Conservation (phyloP, 2,329 filamentous ascomycete species). For the Chrysosporium queenslandicum region DNA sequence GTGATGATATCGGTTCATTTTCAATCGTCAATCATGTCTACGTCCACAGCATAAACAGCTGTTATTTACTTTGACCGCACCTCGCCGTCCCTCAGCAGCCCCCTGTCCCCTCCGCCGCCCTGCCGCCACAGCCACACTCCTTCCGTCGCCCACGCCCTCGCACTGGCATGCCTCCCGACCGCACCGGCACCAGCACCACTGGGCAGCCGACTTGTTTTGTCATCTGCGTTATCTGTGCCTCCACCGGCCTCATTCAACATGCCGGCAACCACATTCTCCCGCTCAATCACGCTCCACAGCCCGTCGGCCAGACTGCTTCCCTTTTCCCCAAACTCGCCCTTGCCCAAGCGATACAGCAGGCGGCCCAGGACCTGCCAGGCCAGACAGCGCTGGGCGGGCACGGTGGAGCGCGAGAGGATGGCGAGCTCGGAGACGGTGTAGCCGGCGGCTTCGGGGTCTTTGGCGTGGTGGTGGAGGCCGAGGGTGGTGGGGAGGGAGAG, state of each 20-base stretch:
- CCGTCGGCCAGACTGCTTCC: slow-evolving; percentile 59
- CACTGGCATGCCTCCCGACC: slow-evolving; percentile 58
- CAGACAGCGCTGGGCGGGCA: slow-evolving; percentile 78
- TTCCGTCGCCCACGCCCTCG: slow-evolving; percentile 74
- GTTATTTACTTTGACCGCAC: slow-evolving; percentile 1
- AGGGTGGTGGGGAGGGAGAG: slow-evolving; percentile 63
- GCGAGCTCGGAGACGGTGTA: slow-evolving; percentile 87
- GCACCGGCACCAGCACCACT: slow-evolving; percentile 17
- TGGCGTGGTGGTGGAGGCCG: slow-evolving; percentile 86
- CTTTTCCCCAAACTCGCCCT: slow-evolving; percentile 56
- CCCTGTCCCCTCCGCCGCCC: slow-evolving; percentile 47
- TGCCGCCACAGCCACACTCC: slow-evolving; percentile 79
- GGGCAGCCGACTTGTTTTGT: too few species aligned
- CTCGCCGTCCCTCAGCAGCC: slow-evolving; percentile 29
- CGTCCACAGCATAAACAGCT: neutral
- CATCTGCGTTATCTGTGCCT: slow-evolving; percentile 38
- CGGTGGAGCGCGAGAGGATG: slow-evolving; percentile 65
- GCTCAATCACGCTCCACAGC: slow-evolving; percentile 70
- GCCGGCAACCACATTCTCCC: slow-evolving; percentile 65
- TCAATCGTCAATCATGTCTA: neutral
- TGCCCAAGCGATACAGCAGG: slow-evolving; percentile 71
- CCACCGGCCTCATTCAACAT: slow-evolving; percentile 63
- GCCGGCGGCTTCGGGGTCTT: slow-evolving; percentile 84
- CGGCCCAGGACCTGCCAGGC: slow-evolving; percentile 85
- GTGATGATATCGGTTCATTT: too few species aligned